phyloP scores from a whole-genome alignment of 805 yeast species.

The Yamadazyma insecticola region DNA sequence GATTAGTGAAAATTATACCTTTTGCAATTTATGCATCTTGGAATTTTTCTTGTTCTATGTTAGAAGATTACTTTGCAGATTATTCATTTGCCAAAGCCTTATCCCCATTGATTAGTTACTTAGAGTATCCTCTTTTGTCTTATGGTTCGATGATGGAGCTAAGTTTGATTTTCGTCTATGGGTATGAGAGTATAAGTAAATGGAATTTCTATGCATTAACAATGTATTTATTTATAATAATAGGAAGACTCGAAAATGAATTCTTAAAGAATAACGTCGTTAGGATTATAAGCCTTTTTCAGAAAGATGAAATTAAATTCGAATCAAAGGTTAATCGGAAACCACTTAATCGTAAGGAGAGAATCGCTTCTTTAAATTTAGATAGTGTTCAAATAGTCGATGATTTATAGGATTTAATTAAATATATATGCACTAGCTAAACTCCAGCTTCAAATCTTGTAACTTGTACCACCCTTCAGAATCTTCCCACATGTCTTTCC shows the following conservation, averaged over 20 bases:
- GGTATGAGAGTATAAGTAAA: no score
- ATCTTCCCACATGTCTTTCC: slow-evolving; percentile 75
- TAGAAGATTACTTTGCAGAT: slow-evolving; percentile 15
- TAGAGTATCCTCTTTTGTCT: no score
- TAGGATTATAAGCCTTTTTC: no score
- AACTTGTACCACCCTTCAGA: slow-evolving; percentile 71
- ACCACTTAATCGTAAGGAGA: no score
- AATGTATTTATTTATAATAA: no score
- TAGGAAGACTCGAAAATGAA: no score
- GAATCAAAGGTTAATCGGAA: no score
- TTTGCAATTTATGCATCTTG: slow-evolving; percentile 23
- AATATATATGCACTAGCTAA: slow-evolving; percentile 9
- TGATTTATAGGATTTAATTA: slow-evolving; percentile 9
- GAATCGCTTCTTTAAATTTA: slow-evolving; percentile 21
- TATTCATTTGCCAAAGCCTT: slow-evolving; percentile 10
- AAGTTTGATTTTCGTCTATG: no score
- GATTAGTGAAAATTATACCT: slow-evolving; percentile 20
- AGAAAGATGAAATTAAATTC: no score
- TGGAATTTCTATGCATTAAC: no score
- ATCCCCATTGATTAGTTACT: slow-evolving; percentile 11
- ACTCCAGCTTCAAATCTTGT: slow-evolving; percentile 45
- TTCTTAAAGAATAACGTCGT: no score
- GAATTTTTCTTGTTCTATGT: slow-evolving; percentile 18
- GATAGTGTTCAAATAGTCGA: slow-evolving; percentile 18
- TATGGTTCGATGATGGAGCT: no score